Evolutionary conservation across 441 rosid genomes (phyloP).

Genomic region (Iberis amara): DNA sequence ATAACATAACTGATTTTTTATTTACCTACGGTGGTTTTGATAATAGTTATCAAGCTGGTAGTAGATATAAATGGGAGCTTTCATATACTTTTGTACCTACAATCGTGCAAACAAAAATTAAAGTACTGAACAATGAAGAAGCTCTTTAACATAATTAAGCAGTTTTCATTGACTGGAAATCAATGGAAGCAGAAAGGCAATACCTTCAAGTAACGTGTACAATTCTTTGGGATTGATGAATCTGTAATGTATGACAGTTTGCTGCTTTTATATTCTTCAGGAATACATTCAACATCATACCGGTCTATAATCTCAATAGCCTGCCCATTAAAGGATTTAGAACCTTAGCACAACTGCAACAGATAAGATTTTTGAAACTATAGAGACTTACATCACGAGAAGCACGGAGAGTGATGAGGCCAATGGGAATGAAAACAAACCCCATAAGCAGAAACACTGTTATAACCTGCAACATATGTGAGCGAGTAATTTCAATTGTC

Average conservation of each 20-base stretch:
- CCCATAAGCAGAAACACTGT: constrained; percentile 53
- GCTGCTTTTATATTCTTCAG: constrained; percentile 46
- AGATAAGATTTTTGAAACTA: neutral
- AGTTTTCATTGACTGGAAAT: neutral
- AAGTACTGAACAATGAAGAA: neutral
- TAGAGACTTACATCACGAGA: constrained; percentile 54
- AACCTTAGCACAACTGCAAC: neutral
- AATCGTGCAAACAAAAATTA: constrained; percentile 17
- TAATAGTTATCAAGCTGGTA: constrained; percentile 90
- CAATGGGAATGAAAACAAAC: constrained; percentile 58
- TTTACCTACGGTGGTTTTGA: constrained; percentile 79
- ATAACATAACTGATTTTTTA: constrained; percentile 1
- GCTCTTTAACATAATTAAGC: neutral
- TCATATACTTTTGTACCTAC: constrained; percentile 73
- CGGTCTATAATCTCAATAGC: constrained; percentile 68
- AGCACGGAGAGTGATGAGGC: constrained; percentile 57
- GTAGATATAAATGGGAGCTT: constrained; percentile 77
- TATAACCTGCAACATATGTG: constrained; percentile 36
- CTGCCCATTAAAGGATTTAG: constrained; percentile 33
- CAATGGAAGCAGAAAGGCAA: constrained; percentile 12
- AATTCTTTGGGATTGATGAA: constrained; percentile 56
- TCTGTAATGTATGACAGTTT: constrained; percentile 60
- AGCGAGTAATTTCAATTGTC: neutral
- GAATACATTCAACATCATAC: constrained; percentile 72
- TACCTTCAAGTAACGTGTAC: constrained; percentile 64